Base-by-base conservation (phyloP, 2,329 filamentous ascomycete species). In the Thielaviopsis ethacetica region DNA sequence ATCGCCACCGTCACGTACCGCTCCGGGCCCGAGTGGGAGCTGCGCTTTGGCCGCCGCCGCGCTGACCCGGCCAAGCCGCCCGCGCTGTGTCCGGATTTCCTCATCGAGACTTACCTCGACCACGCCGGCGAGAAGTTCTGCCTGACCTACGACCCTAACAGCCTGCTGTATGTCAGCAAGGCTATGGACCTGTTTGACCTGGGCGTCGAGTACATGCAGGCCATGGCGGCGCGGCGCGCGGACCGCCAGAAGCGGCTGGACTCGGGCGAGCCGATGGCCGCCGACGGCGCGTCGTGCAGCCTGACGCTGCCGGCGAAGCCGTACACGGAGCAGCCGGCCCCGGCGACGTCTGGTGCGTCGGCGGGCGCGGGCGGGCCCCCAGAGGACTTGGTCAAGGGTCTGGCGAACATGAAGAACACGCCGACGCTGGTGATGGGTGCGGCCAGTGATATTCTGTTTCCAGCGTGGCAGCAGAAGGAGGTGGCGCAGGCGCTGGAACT, bases 91-190 rank as follows among this genome's bases (percentile, higher is more conserved):
- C 91, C 93, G 0, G 93, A 98, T 68, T 98, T 97, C 67, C 76
- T 98, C 24, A 95, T 98, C 64, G 93, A 98, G 73, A 98, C 93
- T 0, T 98, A 98, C 68, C 81, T 98, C 19, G 93, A 98, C 70
- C 93, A 98, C 67, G 93, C 93, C 0, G 93, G 93, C 21, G 93
- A 98, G 74, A 98, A 98, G 71, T 98, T 95, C 76, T 96, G 90
- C 68, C 77, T 98, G 26, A 91, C 93, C 63, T 97, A 97, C 69
- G 93, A 98, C 67, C 83, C 93, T 26, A 98, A 98, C 72, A 95
- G 90, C 67, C 74, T 97, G 47, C 76, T 98, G 2, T 98, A 98
- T 70, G 88, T 98, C 59, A 95, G 89, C 70, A 98, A 98, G 72
- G 93, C 93, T 5, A 98, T 98, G 93, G 93, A 98, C 68, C 76